Conservation (phyloP, 306 rosid species). For the Corylus avellana region DNA sequence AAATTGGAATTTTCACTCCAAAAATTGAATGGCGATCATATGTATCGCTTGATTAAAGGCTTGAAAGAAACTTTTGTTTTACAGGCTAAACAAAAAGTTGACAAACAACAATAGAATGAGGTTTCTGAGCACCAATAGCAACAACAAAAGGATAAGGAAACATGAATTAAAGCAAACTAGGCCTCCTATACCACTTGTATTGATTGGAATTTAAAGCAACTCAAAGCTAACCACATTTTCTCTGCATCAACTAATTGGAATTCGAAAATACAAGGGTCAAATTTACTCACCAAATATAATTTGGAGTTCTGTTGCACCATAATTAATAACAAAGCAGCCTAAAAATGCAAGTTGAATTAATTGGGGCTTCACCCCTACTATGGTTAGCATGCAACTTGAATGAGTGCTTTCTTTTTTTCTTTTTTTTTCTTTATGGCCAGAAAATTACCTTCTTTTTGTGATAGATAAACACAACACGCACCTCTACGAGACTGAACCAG, state of each 20-base stretch:
- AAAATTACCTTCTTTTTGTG: background rate
- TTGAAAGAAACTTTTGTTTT: background rate
- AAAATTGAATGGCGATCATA: background rate
- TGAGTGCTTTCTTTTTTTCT: background rate
- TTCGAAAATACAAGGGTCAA: background rate
- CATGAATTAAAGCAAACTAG: background rate
- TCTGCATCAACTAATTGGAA: background rate
- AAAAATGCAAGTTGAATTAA: background rate
- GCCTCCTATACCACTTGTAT: background rate
- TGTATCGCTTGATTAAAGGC: background rate
- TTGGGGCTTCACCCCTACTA: background rate
- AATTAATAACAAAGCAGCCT: background rate
- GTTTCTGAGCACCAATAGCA: background rate
- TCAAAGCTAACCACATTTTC: background rate
- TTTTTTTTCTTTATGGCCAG: background rate
- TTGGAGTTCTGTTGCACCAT: background rate
- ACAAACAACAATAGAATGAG: background rate
- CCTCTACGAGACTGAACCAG: background rate
- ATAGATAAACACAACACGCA: background rate
- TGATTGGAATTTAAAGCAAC: background rate
- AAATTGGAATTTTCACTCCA: background rate
- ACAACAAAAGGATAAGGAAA: background rate
- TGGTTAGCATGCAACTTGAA: background rate
- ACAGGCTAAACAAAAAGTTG: background rate
- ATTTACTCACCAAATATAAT: background rate